Evolutionary conservation across 148 eudicot genomes (phyloP).

Genomic region (Rhododendron kiyosumense): DNA sequence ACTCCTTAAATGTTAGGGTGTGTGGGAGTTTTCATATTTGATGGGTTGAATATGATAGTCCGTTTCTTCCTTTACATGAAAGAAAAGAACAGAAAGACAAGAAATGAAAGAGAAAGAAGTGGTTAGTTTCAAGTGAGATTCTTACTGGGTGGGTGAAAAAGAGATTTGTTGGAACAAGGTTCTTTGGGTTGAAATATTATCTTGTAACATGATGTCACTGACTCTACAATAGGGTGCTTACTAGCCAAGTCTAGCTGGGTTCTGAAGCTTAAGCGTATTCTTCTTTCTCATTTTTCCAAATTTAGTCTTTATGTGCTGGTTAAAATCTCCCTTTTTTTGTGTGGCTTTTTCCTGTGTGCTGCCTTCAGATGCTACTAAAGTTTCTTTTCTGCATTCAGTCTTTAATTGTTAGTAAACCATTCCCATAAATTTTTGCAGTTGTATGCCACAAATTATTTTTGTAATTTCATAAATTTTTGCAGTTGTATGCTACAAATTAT

Average conservation of each 20-base stretch:
- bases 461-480: no score
- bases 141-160: background rate
- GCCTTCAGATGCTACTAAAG: background rate
- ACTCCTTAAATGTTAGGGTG: background rate
- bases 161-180: background rate
- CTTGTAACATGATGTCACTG: background rate
- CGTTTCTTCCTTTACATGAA: background rate
- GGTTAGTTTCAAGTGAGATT: background rate
- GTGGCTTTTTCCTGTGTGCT: background rate
- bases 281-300: background rate
- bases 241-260: background rate
- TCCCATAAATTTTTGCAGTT: no score
- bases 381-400: background rate
- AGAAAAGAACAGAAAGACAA: background rate
- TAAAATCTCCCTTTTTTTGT: background rate
- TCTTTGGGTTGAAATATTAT: background rate
- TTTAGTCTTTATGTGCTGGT: no score
- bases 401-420: no score
- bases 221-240: background rate
- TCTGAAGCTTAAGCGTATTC: background rate
- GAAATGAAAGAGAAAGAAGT: background rate
- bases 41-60: background rate
- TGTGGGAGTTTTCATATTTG: background rate
- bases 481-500: no score
- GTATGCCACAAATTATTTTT: no score